These are phyloP conservation scores for Phyllachora maydis DNA, from an alignment of 2,329 filamentous ascomycete genomes.

Conservation along the genomic window DNA sequence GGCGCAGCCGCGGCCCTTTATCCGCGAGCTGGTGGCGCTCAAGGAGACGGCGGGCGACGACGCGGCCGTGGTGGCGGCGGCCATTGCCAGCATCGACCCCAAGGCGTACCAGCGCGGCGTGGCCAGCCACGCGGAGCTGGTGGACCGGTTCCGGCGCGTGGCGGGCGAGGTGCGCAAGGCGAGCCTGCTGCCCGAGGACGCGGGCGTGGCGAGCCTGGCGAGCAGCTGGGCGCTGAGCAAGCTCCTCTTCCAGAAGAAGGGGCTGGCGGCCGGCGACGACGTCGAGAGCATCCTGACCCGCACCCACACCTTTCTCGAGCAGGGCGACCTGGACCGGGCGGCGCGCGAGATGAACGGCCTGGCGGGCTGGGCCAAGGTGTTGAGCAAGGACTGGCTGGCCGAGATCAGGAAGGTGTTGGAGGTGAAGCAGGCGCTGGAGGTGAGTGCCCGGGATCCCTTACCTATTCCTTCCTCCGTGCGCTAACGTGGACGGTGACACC, in stretches of 20 bases:
- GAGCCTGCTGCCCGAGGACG: conserved; percentile 75
- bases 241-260: conserved; percentile 89
- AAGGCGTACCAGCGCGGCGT: conserved; percentile 84
- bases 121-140: conserved; percentile 61
- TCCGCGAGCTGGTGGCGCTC: conserved; percentile 79
- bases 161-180: conserved; percentile 88
- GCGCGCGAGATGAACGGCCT: conserved; percentile 90
- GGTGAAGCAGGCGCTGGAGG: conserved; percentile 89
- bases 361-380: conserved; percentile 82
- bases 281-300: conserved; percentile 85
- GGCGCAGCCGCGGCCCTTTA: conserved; percentile 60
- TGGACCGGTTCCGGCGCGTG: conserved; percentile 90
- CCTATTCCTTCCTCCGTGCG: background rate
- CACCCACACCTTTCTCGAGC: conserved; percentile 77
- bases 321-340: conserved; percentile 78
- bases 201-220: conserved; percentile 84
- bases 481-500: conserved; percentile 8
- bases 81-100: conserved; percentile 92
- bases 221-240: conserved; percentile 81
- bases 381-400: conserved; percentile 82
- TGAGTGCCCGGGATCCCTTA: conserved; percentile 36
- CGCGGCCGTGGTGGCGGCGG: conserved; percentile 72
- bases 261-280: conserved; percentile 63
- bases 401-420: conserved; percentile 87
- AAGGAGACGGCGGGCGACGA: conserved; percentile 80